Conservation (phyloP, 176 grass and related monocot species). For the Luzula sylvatica region DNA sequence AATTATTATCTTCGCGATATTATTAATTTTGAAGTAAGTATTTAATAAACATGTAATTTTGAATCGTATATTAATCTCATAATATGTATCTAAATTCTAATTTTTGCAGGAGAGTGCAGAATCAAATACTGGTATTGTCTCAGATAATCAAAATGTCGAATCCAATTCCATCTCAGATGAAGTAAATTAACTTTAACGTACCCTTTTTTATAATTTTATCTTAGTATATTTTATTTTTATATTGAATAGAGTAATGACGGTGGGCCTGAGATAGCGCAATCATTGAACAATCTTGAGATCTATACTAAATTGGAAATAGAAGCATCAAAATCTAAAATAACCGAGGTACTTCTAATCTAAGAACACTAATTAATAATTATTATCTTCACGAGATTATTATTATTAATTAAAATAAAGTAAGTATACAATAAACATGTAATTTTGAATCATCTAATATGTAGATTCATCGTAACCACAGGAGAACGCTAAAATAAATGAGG, state of each 20-base stretch:
- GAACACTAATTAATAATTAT: too few relatives aligned
- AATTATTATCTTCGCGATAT: background rate
- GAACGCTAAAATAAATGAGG: constrained; percentile 26
- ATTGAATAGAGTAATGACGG: constrained; percentile 58
- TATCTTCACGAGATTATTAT: constrained; percentile 1
- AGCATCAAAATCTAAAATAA: constrained; percentile 20
- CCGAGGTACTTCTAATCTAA: constrained; percentile 29
- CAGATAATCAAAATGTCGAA: too few relatives aligned
- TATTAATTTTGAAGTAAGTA: too few relatives aligned
- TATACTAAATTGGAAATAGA: constrained; percentile 26
- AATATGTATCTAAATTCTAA: constrained; percentile 26
- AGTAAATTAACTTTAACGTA: too few relatives aligned
- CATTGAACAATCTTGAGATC: constrained; percentile 20
- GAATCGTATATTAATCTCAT: too few relatives aligned
- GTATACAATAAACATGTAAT: constrained; percentile 20
- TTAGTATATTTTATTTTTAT: too few relatives aligned
- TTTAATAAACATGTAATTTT: too few relatives aligned
- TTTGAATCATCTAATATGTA: constrained; percentile 30
- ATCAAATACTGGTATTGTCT: too few relatives aligned
- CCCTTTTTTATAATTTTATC: too few relatives aligned
- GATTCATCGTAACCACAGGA: constrained; percentile 38
- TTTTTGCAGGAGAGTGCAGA: constrained; percentile 48
- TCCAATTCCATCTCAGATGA: too few relatives aligned
- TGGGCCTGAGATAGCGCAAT: constrained; percentile 33
- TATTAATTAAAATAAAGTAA: constrained; percentile 7